Evolutionary conservation across 78 protist species (phyloP).

Genomic region (Mastigamoeba balamuthi): DNA sequence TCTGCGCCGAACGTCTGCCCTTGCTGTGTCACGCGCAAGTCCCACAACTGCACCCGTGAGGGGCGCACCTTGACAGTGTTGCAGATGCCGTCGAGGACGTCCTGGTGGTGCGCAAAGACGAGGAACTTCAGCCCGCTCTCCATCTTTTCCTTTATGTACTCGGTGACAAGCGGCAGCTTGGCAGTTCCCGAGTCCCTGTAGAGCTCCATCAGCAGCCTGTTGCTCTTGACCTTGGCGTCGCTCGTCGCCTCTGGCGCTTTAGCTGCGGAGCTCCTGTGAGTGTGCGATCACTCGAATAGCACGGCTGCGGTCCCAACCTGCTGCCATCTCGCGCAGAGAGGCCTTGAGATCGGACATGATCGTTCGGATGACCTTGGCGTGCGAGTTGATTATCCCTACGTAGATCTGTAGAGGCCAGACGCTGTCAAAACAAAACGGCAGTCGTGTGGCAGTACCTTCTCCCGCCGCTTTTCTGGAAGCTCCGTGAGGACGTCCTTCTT

Average conservation of each 20-base stretch:
- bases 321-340: too few relatives aligned
- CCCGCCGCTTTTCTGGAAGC: conserved; percentile 71
- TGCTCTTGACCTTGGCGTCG: background rate
- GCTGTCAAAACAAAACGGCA: too few relatives aligned
- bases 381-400: background rate
- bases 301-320: too few relatives aligned
- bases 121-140: conserved; percentile 10
- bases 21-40: background rate
- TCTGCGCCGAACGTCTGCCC: background rate
- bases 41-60: conserved; percentile 2
- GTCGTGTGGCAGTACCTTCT: conserved; percentile 13
- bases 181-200: conserved; percentile 37
- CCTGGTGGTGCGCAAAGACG: conserved; percentile 43
- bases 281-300: too few relatives aligned
- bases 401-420: too few relatives aligned
- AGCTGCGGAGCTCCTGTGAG: too few relatives aligned
- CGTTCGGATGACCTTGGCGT: background rate
- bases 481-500: conserved; percentile 69
- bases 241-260: background rate
- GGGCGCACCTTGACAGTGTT: background rate
- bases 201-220: conserved; percentile 11
- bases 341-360: background rate
- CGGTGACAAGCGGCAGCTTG: conserved; percentile 7
- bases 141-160: conserved; percentile 12
- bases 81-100: conserved; percentile 35